Conservation (phyloP, 2,329 filamentous ascomycete genomes). For the Trichoderma guizhouense region DNA sequence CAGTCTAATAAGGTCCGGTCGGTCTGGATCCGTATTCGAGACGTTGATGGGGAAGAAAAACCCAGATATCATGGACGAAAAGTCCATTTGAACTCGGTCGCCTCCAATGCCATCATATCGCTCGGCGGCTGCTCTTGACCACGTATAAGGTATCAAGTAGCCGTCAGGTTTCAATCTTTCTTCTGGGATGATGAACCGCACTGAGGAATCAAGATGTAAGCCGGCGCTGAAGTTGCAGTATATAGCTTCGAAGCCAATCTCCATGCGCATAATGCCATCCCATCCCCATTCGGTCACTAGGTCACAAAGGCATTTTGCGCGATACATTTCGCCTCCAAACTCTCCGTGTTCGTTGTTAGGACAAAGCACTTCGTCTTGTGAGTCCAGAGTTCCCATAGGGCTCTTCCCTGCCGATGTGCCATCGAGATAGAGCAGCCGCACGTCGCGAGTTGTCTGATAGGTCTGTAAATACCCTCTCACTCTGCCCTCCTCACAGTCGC, state of each 20-base stretch:
- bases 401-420: conserved; percentile 68
- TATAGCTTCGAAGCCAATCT: conserved; percentile 68
- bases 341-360: conserved; percentile 29
- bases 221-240: conserved; percentile 58
- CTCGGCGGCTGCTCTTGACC: conserved; percentile 39
- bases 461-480: conserved; percentile 61
- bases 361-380: conserved; percentile 60
- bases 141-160: conserved; percentile 37
- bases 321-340: conserved; percentile 43
- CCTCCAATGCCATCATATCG: conserved; percentile 46
- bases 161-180: conserved; percentile 20
- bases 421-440: conserved; percentile 66
- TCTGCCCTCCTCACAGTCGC: conserved; percentile 3
- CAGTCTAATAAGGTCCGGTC: conserved; percentile 35
- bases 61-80: conserved; percentile 49
- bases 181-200: conserved; percentile 25
- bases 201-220: conserved; percentile 36
- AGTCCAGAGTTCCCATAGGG: conserved; percentile 62
- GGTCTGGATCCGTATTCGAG: conserved; percentile 37
- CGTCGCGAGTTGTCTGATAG: conserved; percentile 55
- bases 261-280: conserved; percentile 65
- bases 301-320: conserved; percentile 55
- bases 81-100: conserved; percentile 43
- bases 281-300: conserved; percentile 53
- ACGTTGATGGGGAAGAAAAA: conserved; percentile 51